phyloP scores from a whole-genome alignment of 306 rosid genomes.

The Vicia sativa region DNA sequence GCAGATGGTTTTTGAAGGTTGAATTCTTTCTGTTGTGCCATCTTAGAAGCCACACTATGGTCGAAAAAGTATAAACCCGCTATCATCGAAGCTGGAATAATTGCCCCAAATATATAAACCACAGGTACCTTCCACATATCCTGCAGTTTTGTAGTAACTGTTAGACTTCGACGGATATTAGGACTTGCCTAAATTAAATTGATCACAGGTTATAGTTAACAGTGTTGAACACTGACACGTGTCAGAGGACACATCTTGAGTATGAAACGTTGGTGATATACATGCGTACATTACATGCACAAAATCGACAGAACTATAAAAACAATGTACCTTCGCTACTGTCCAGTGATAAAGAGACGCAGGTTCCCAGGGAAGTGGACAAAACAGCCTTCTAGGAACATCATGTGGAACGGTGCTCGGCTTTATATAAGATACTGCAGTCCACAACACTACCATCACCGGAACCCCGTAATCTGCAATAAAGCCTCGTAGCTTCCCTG shows the following conservation, averaged over 20 bases:
- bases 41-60: constrained; percentile 88
- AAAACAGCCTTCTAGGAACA: constrained; percentile 78
- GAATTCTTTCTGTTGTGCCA: constrained; percentile 92
- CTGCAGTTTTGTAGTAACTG: constrained; percentile 48
- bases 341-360: constrained; percentile 80
- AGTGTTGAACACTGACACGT: not conserved
- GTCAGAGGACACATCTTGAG: not conserved
- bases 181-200: constrained; percentile 19
- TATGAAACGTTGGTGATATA: not conserved
- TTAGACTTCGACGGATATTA: constrained; percentile 41
- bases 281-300: not conserved
- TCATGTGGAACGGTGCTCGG: constrained; percentile 60
- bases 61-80: constrained; percentile 92
- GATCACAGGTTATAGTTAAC: constrained; percentile 4
- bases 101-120: constrained; percentile 60
- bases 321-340: constrained; percentile 57
- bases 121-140: constrained; percentile 79
- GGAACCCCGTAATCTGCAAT: constrained; percentile 91
- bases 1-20: constrained; percentile 93
- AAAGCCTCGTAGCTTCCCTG: constrained; percentile 74
- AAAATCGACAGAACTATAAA: not conserved
- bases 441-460: constrained; percentile 78
- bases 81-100: constrained; percentile 86
- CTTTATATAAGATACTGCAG: constrained; percentile 62
- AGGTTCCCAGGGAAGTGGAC: constrained; percentile 84